Base-by-base conservation (phyloP, 2,329 filamentous ascomycete species). In the Mycosphaerelloides madeirae region DNA sequence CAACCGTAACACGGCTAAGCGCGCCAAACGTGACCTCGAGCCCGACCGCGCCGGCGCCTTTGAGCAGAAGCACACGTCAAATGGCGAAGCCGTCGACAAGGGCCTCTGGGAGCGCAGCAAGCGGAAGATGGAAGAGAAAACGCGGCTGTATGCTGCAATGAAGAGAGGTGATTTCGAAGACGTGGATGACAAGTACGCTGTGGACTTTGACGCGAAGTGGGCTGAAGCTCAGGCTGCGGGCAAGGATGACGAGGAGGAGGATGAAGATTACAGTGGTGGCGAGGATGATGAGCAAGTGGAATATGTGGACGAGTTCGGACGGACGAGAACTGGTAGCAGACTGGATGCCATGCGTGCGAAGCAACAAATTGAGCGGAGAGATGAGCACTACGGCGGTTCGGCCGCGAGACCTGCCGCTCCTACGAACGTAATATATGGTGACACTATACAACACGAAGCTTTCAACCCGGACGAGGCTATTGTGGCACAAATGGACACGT, bases 191-290 rank as follows among this genome's bases (percentile, higher is more conserved):
- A 76, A 79, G 18, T 77, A 73, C 52, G 67, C 95, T 19, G 84
- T 98, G 2, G 91, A 98, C 69, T 98, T 98, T 66, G 93, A 97
- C 67, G 77, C 84, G 49, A 98, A 97, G 70, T 97, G 93, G 90
- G 88, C 85, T 0, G 87, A 95, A 61, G 43, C 42, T 13, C 43
- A 53, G 19, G 59, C 51, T 12, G 51, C 54, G 19, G 70, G 72
- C 18, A 72, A 81, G 22, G 22, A 25, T 25, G 67, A 65, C 3
- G 67, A 69, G 1, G 66, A 66, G n/a, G 63, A 64, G 2, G 70
- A 71, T 12, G 66, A 53, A 34, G 63, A 66, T 16, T 66, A 67
- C 4, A 58, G 56, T 12, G 64, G 61, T 1, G 62, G 62, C 20
- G 64, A 63, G 1, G 64, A 67, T 1, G 66, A 67, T 1, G 68